Evolutionary conservation across 2,329 filamentous ascomycete species (phyloP).

Genomic region (Nemania abortiva): DNA sequence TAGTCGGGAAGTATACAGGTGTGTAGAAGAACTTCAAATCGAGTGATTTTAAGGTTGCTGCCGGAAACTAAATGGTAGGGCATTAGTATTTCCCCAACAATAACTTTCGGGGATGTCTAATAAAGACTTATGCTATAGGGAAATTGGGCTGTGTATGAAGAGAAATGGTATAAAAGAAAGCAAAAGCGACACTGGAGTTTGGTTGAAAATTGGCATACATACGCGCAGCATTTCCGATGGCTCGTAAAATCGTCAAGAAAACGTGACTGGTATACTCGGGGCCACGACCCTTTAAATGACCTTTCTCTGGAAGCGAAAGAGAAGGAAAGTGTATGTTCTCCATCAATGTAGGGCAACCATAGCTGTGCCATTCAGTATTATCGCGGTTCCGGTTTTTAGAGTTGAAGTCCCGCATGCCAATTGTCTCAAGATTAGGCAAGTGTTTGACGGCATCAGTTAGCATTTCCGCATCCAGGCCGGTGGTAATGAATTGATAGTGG

Average conservation of each 20-base stretch:
- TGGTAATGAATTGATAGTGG: constrained; percentile 53
- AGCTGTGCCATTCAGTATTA: constrained; percentile 63
- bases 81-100: constrained; percentile 18
- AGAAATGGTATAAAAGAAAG: constrained; percentile 40
- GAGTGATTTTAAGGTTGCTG: constrained; percentile 48
- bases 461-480: constrained; percentile 64
- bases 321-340: background rate
- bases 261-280: constrained; percentile 45
- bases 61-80: constrained; percentile 21
- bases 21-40: constrained; percentile 63
- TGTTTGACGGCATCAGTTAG: constrained; percentile 67
- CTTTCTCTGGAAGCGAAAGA: background rate
- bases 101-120: background rate
- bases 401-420: constrained; percentile 72
- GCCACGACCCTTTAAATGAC: background rate
- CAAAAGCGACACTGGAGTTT: background rate
- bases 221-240: constrained; percentile 55
- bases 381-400: constrained; percentile 64
- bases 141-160: background rate
- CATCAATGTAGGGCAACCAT: constrained; percentile 55
- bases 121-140: background rate
- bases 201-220: background rate
- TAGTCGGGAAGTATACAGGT: constrained; percentile 52
- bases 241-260: constrained; percentile 58
- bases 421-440: constrained; percentile 65